phyloP scores from a whole-genome alignment of 805 yeast genomes.

The Metschnikowia shivogae region DNA sequence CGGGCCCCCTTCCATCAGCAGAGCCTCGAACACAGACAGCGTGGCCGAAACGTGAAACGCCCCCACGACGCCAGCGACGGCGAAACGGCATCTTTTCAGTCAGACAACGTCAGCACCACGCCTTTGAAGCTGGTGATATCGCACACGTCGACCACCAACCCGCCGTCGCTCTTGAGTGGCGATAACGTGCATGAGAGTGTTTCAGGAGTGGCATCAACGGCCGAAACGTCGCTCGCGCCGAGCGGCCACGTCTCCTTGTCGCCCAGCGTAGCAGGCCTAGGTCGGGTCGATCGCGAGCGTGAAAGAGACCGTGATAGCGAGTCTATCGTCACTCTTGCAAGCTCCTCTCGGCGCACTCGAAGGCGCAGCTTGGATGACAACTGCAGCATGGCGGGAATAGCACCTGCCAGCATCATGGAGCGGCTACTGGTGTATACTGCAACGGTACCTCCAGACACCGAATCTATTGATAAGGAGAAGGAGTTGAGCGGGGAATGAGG shows the following conservation, averaged over 20 bases:
- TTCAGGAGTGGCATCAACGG: conserved; percentile 42
- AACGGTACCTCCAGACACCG: conserved; percentile 19
- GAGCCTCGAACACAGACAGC: conserved; percentile 1
- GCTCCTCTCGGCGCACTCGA: conserved; percentile 35
- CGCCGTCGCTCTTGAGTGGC: conserved; percentile 37
- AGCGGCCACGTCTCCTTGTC: conserved; percentile 23
- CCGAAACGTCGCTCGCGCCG: conserved; percentile 50
- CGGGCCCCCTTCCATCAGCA: conserved; percentile 11
- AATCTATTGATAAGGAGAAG: not conserved
- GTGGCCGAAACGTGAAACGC: conserved; percentile 8
- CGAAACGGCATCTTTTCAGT: conserved; percentile 12
- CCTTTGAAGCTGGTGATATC: conserved; percentile 47
- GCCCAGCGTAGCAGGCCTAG: conserved; percentile 12
- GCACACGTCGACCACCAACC: conserved; percentile 32
- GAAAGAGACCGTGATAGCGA: conserved; percentile 37
- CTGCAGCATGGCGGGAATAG: conserved; percentile 64
- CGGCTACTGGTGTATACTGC: conserved; percentile 37
- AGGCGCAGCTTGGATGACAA: conserved; percentile 49
- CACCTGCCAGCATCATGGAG: conserved; percentile 71
- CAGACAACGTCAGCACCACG: conserved; percentile 44
- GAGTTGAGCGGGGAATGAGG: not conserved
- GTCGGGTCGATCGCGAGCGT: conserved; percentile 9
- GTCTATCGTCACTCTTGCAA: conserved; percentile 41
- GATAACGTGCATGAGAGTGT: conserved; percentile 26
- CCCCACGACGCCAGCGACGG: conserved; percentile 12